Conservation (phyloP, 2,329 filamentous ascomycete species). For the Amauroascus verrucosus region DNA sequence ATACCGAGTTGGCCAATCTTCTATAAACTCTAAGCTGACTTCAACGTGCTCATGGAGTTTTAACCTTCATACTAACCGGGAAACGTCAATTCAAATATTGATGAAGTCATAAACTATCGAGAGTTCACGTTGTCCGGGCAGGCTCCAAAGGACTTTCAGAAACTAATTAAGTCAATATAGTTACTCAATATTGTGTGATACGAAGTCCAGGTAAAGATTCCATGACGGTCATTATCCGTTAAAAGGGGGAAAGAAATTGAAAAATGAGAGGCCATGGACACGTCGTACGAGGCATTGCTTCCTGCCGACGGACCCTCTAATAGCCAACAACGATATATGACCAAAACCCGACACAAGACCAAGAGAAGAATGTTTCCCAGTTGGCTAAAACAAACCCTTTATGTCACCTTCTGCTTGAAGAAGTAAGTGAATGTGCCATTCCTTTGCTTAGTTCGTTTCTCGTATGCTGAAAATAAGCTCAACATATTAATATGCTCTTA, state of each 20-base stretch:
- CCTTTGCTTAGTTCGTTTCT: neutral
- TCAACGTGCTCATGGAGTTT: neutral
- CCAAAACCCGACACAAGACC: neutral
- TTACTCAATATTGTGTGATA: neutral
- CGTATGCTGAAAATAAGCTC: neutral
- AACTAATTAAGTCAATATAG: neutral
- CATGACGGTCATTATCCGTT: neutral
- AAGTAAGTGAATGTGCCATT: neutral
- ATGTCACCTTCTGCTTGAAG: neutral
- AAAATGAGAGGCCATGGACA: slow-evolving; percentile 1
- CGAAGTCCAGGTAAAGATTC: neutral
- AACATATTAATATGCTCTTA: neutral
- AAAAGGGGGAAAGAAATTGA: too few species aligned
- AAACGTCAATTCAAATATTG: neutral
- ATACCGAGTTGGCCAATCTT: too few species aligned
- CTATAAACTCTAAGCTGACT: neutral
- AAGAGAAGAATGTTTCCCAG: neutral
- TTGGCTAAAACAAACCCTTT: neutral
- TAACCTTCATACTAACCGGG: neutral
- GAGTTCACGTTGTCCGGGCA: neutral
- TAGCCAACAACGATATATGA: neutral
- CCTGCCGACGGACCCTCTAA: neutral
- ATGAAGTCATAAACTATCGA: slow-evolving; percentile 3
- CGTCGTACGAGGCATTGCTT: slow-evolving; percentile 3
- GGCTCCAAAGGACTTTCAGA: neutral